These are phyloP conservation scores for Claviceps quebecensis DNA, from an alignment of 2,329 filamentous ascomycete species.

Conservation along the genomic window DNA sequence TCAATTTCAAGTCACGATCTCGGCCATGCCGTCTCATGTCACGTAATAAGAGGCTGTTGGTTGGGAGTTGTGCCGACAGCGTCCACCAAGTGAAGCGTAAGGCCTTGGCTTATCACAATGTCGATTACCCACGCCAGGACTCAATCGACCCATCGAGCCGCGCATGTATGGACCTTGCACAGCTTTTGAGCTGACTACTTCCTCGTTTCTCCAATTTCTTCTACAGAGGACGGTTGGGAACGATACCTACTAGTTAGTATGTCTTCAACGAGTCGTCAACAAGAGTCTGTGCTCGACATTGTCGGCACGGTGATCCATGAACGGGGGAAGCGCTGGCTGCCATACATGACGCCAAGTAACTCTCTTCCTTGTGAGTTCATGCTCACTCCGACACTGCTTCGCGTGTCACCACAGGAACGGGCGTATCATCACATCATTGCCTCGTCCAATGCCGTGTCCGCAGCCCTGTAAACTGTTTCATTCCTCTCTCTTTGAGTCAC, in stretches of 20 bases:
- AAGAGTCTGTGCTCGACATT: not conserved
- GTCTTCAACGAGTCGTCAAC: not conserved
- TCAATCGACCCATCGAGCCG: too few relatives aligned
- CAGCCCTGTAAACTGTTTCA: not conserved
- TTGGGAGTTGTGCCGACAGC: not conserved
- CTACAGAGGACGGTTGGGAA: too few relatives aligned
- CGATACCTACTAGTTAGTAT: not conserved
- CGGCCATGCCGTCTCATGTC: not conserved
- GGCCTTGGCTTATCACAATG: too few relatives aligned
- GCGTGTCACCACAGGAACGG: not conserved
- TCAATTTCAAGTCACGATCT: not conserved
- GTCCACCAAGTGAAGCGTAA: too few relatives aligned
- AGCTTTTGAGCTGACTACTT: too few relatives aligned
- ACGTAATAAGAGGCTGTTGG: not conserved
- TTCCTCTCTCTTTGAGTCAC: not conserved
- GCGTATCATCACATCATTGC: not conserved
- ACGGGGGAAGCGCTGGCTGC: not conserved
- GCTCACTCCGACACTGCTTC: slow-evolving; percentile 1
- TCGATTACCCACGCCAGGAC: too few relatives aligned
- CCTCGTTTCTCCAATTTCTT: too few relatives aligned
- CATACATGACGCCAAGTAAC: slow-evolving; percentile 4
- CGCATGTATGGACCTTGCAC: too few relatives aligned
- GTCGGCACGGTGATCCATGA: not conserved
- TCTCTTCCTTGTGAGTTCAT: not conserved
- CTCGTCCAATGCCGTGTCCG: not conserved